Conservation (phyloP, 345 rosid genomes). For the Hibiscus tridactylites region DNA sequence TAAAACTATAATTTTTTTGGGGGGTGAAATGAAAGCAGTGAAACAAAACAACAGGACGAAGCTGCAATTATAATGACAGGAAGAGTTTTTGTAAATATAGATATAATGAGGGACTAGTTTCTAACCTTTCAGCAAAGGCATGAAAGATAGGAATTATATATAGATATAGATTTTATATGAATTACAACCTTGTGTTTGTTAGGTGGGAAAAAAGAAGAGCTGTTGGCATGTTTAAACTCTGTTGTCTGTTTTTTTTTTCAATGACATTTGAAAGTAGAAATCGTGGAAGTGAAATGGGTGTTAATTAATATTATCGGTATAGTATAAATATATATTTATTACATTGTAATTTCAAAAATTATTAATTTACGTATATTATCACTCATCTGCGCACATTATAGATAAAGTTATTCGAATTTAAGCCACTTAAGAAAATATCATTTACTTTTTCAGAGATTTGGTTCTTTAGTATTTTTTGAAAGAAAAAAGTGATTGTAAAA, state of each 20-base stretch:
- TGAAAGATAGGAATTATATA: not conserved
- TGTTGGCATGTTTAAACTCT: not conserved
- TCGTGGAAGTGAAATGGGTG: not conserved
- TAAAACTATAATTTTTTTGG: too few relatives aligned
- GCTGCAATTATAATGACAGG: not conserved
- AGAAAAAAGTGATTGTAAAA: too few relatives aligned
- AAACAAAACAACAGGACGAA: not conserved
- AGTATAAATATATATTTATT: too few relatives aligned
- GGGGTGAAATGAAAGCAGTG: not conserved
- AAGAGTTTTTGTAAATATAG: not conserved
- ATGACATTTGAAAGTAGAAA: not conserved
- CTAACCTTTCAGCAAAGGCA: not conserved
- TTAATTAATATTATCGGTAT: not conserved
- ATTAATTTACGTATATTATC: too few relatives aligned
- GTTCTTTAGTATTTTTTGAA: too few relatives aligned
- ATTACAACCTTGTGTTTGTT: not conserved
- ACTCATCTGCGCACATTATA: too few relatives aligned
- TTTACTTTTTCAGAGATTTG: too few relatives aligned
- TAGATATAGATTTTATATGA: not conserved
- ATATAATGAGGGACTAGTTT: not conserved
- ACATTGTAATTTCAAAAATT: too few relatives aligned
- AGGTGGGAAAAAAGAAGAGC: not conserved
- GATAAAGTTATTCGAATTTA: too few relatives aligned
- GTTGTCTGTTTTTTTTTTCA: not conserved
- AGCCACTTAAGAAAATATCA: too few relatives aligned